phyloP scores from a whole-genome alignment of 306 rosid species.

The Pyrus pyrifolia region DNA sequence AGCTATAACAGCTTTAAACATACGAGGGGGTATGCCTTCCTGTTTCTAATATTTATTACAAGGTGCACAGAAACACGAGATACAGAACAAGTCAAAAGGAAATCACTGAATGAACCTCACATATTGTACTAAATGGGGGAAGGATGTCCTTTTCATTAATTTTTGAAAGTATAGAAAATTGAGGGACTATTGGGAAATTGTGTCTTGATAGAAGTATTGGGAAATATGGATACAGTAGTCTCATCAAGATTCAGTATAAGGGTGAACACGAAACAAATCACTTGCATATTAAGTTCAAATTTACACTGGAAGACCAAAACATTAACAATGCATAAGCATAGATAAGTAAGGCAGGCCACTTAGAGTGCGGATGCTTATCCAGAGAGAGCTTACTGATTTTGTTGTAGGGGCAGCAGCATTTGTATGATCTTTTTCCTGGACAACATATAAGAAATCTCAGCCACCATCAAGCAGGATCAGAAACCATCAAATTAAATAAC shows the following conservation, averaged over 20 bases:
- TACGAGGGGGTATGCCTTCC: slow-evolving; percentile 79
- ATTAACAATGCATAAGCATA: not conserved
- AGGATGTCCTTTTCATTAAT: not conserved
- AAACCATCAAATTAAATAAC: slow-evolving; percentile 6
- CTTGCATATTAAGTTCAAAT: not conserved
- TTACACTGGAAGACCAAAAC: not conserved
- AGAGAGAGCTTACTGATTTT: slow-evolving; percentile 49
- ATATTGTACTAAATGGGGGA: not conserved
- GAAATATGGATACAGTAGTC: not conserved
- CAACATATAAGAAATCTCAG: slow-evolving; percentile 8
- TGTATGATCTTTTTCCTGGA: slow-evolving; percentile 52
- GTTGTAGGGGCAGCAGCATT: slow-evolving; percentile 37
- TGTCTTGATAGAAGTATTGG: not conserved
- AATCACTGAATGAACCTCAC: slow-evolving; percentile 4
- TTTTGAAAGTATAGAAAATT: not conserved
- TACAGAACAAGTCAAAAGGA: slow-evolving; percentile 5
- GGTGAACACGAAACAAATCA: not conserved
- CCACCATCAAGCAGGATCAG: not conserved
- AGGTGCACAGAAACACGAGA: not conserved
- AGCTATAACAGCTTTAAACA: slow-evolving; percentile 92
- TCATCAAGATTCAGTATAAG: not conserved
- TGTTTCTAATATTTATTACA: slow-evolving; percentile 45
- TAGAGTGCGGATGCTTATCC: not conserved
- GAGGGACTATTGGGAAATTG: not conserved
- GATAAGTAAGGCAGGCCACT: not conserved